Percentiles rank a stretch among this genome's conserved stretches.
These are phyloP conservation scores for Colletotrichum scovillei DNA, from an alignment of 2,329 filamentous ascomycete genomes.

Conservation along the genomic window DNA sequence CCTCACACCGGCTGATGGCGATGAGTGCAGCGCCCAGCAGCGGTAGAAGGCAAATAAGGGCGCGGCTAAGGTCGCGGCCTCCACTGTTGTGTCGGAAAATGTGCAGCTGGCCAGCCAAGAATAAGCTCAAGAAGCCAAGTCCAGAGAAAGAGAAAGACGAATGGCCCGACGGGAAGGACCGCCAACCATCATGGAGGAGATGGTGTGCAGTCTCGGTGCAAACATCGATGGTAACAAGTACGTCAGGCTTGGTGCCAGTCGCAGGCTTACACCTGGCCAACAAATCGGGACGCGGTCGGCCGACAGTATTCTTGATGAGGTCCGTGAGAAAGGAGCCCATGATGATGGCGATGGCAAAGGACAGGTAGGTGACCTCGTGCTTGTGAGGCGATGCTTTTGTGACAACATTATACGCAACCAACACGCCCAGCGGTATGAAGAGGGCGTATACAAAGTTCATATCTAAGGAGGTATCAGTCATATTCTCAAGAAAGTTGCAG, in stretches of 20 bases:
- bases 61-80: constrained; percentile 64
- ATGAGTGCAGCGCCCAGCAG: constrained; percentile 74
- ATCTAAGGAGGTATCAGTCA: constrained; percentile 47
- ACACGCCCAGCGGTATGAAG: constrained; percentile 73
- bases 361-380: constrained; percentile 85
- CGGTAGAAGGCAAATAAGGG: constrained; percentile 68
- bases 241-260: constrained; percentile 56
- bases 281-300: constrained; percentile 74
- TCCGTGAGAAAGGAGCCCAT: constrained; percentile 89
- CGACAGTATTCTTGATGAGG: constrained; percentile 88
- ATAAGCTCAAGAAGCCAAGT: constrained; percentile 78
- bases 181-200: constrained; percentile 83
- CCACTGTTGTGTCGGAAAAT: constrained; percentile 61
- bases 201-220: constrained; percentile 79
- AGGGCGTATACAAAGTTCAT: constrained; percentile 86
- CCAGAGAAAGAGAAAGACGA: constrained; percentile 83
- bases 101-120: constrained; percentile 74
- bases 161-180: constrained; percentile 85
- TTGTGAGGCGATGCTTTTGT: constrained; percentile 77
- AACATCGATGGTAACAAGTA: constrained; percentile 72
- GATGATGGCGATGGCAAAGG: constrained; percentile 80
- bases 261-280: constrained; percentile 83
- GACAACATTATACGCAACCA: constrained; percentile 74
- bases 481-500: not conserved
- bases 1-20: constrained; percentile 75